A percentile compares a stretch with the other conserved stretches of the same genome.
phyloP scores from a whole-genome alignment of 1,284 basidiomycete species.

The Trametes pubescens region DNA sequence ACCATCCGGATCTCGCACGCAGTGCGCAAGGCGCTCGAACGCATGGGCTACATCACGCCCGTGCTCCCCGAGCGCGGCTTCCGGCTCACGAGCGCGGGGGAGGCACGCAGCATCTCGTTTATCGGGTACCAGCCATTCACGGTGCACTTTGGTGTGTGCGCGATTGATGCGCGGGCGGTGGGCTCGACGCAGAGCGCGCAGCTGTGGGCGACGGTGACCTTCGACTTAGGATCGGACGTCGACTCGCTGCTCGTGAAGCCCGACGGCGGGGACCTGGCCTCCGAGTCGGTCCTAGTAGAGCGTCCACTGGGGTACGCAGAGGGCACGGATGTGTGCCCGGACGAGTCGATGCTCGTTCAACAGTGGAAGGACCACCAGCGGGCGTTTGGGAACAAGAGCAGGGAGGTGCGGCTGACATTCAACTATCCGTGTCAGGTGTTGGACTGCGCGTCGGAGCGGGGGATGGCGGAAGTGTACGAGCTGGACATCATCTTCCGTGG shows the following conservation, averaged over 20 bases:
- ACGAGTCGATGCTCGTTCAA: slow-evolving; percentile 30
- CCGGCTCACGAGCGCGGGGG: slow-evolving; percentile 18
- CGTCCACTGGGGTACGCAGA: not conserved
- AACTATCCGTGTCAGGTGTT: slow-evolving; percentile 17
- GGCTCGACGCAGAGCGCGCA: slow-evolving; percentile 15
- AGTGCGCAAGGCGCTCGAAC: slow-evolving; percentile 1
- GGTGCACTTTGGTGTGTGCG: slow-evolving; percentile 26
- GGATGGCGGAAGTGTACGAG: slow-evolving; percentile 27
- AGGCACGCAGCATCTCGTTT: slow-evolving; percentile 24
- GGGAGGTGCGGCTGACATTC: slow-evolving; percentile 28
- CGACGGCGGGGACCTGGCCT: not conserved
- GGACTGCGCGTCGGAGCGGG: slow-evolving; percentile 1
- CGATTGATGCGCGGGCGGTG: slow-evolving; percentile 15
- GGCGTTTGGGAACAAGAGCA: slow-evolving; percentile 16
- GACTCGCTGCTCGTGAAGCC: slow-evolving; percentile 13
- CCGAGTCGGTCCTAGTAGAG: not conserved
- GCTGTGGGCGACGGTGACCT: slow-evolving; percentile 30
- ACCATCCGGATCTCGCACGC: slow-evolving; percentile 19
- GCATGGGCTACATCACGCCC: slow-evolving; percentile 20
- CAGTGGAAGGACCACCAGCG: slow-evolving; percentile 23
- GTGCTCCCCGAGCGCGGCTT: slow-evolving; percentile 23
- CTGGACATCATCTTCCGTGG: slow-evolving; percentile 27
- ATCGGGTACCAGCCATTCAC: slow-evolving; percentile 27
- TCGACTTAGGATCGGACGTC: slow-evolving; percentile 21
- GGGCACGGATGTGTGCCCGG: slow-evolving; percentile 12